Conservation (phyloP, 441 rosid genomes). For the Populus hybrid region DNA sequence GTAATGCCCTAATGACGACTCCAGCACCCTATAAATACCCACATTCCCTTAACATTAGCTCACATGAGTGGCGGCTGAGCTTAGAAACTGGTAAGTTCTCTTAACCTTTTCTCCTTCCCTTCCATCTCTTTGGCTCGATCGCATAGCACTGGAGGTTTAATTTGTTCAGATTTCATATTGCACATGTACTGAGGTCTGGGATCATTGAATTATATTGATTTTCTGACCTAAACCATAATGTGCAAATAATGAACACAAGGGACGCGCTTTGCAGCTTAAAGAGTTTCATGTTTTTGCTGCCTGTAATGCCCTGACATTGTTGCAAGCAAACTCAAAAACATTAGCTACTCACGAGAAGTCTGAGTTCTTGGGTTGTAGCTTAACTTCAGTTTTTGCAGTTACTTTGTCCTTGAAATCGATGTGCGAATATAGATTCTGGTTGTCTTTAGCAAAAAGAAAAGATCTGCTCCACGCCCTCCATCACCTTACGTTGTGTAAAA, state of each 20-base stretch:
- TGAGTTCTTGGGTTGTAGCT: neutral
- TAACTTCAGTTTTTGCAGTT: neutral
- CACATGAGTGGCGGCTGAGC: too few relatives aligned
- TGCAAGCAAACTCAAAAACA: neutral
- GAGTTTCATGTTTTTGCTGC: neutral
- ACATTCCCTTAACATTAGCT: too few relatives aligned
- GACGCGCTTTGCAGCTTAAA: neutral
- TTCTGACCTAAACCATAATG: neutral
- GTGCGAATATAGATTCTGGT: too few relatives aligned
- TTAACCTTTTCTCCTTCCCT: neutral
- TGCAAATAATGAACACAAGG: neutral
- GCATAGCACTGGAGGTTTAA: neutral
- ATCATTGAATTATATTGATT: neutral
- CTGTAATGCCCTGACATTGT: neutral
- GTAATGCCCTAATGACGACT: too few relatives aligned
- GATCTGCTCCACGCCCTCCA: too few relatives aligned
- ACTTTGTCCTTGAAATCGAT: too few relatives aligned
- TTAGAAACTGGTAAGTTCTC: too few relatives aligned
- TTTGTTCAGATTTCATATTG: neutral
- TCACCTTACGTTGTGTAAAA: too few relatives aligned
- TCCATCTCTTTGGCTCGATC: neutral
- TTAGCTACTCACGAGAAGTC: neutral
- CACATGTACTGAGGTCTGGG: neutral
- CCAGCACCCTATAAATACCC: too few relatives aligned
- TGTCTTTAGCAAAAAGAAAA: too few relatives aligned